Evolutionary conservation across 306 rosid species (phyloP), one percentile per base, ranked within the genome.

Genomic region (Rosa chinensis): DNA sequence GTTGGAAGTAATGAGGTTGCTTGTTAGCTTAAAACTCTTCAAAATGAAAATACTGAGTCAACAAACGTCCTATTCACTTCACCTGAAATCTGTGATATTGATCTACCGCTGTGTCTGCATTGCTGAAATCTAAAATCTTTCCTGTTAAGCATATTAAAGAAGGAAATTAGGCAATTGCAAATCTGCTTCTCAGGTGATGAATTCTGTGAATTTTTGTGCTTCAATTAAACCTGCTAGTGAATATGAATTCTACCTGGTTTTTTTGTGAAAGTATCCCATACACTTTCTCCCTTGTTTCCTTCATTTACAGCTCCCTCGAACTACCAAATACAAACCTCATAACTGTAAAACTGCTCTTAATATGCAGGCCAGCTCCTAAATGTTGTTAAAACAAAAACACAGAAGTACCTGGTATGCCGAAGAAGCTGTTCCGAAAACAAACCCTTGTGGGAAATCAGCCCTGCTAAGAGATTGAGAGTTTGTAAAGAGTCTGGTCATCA

Each of bases 81-180:
- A 94, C 98, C 98, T 94, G 69, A 82, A 92, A 92, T 79, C 98
- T 89, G 86, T 94, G 98, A 86, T 94, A 94, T 78, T 94, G 98
- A 86, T 94, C 98, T 71, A 94, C 98, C 12, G 98, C 92, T 79
- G 85, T 88, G 80, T 94, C 86, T 68, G 96, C 97, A 88, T 92
- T 94, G 73, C 98, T 94, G 92, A 94, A 94, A 67, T 94, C 98
- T 84, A 94, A 6, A 83, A 94, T 92, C 87, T 94, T 92, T 76
- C 98, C 98, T 94, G 75, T 56, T 49, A 81, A 20, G 61, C 55
- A 82, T 69, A 58, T 75, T 75, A 77, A 77, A 67, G 72, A 67
- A 77, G 68, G 59, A 53, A 64, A 61, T 23, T 25, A 61, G 28
- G 28, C 64, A 50, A 70, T 49, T 37, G 7, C 13, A 58, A 7